Conservation (phyloP, 768 basidiomycete species). For the Rhodotorula kratochvilovae region DNA sequence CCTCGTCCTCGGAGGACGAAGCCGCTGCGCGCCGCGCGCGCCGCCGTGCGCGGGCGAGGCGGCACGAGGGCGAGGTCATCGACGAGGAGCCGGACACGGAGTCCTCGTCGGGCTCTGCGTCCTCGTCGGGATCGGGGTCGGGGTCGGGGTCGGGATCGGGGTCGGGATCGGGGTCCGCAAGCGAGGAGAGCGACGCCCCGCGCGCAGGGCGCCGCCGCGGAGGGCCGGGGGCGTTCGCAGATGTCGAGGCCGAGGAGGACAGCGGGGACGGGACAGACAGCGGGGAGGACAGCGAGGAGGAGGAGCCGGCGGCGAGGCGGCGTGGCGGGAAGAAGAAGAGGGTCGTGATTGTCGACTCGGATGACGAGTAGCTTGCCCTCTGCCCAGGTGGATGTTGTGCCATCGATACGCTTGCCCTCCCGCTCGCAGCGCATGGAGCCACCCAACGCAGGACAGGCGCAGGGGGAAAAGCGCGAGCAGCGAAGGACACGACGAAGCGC, state of each 20-base stretch:
- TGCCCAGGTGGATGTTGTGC: no score
- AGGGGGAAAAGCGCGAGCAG: no score
- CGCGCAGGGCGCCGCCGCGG: not conserved
- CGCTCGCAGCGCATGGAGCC: no score
- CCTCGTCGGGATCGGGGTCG: not conserved
- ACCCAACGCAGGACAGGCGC: no score
- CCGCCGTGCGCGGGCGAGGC: no score
- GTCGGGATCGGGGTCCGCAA: no score
- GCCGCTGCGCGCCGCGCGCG: not conserved
- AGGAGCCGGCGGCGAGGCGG: not conserved
- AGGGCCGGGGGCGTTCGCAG: not conserved
- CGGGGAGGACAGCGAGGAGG: not conserved
- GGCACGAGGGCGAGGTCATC: conserved; percentile 10
- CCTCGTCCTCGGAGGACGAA: not conserved
- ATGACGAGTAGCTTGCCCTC: not conserved
- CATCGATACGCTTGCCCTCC: no score
- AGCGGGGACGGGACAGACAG: not conserved
- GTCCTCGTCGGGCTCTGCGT: not conserved
- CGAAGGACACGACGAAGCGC: no score
- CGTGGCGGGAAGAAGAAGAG: not conserved
- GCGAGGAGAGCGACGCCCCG: not conserved
- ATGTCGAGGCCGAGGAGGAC: not conserved
- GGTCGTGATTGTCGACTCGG: not conserved
- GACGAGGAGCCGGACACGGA: conserved; percentile 9
- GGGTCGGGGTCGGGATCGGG: no score